Evolutionary conservation across 345 rosid species (phyloP), one percentile per base, ranked within the genome.

Genomic region (Populus deltoides): DNA sequence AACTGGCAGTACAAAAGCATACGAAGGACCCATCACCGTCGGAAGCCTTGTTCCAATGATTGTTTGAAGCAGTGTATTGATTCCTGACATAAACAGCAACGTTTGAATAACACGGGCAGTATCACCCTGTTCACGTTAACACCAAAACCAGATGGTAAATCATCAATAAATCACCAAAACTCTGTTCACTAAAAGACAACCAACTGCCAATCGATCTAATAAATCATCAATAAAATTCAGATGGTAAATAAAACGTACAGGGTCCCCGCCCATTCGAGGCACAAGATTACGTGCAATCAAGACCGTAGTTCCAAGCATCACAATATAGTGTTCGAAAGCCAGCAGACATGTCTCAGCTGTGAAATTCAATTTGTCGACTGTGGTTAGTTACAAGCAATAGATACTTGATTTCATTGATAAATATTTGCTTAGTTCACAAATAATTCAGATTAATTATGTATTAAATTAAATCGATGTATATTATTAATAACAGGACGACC

Each of bases 281-380:
- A 96, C 99, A 53, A 96, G 89, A 68, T 66, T 78, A 81, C 77
- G 89, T 79, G 93, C 87, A 75, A 94, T 84, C 61, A 92, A 78
- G 25, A 96, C 97, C 24, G 88, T 83, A 75, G 97, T 91, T 79
- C 99, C 98, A 33, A 96, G 97, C 92, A 89, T 85, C 83, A 96
- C 97, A 29, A 94, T 87, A 83, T 92, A 94, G 89, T 94, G 99
- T 74, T 96, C 94, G 84, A 96, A 96, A 79, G 97, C 99, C 73
- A 96, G 76, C 16, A 94, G 75, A 78, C 83, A 71, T 8, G 91
- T 83, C 86, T 91, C 90, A 79, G 86, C 99, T 94, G 97, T 76
- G 63, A 80, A 86, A 72, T 76, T 65, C 53, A 68, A 68, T 65
- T 29, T 22, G 29, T 66, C 49, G 35, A 24, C 57, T 41, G 24